Evolutionary conservation across 2,329 filamentous ascomycete species (phyloP).

Genomic region (Talaromyces sp.): DNA sequence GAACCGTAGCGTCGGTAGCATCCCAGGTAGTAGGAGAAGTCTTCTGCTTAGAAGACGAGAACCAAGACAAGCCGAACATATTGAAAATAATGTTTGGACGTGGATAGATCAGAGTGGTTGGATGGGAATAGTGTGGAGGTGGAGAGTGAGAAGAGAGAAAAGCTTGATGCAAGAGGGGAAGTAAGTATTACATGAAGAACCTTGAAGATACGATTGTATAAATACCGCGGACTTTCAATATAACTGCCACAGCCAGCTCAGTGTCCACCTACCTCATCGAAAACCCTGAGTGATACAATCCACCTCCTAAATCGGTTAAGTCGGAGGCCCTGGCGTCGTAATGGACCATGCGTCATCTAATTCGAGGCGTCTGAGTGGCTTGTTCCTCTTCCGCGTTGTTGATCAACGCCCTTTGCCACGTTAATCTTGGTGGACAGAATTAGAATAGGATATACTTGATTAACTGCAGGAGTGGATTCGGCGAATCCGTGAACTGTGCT

Average conservation of each 20-base stretch:
- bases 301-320: conserved; percentile 1
- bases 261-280: neutral
- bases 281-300: conserved; percentile 2
- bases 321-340: conserved; percentile 10
- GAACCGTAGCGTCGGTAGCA: conserved; percentile 23
- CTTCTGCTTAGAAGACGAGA: conserved; percentile 30
- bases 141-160: neutral
- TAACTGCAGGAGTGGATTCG: neutral
- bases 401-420: conserved; percentile 1
- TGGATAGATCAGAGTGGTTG: neutral
- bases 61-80: conserved; percentile 28
- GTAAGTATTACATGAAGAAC: neutral
- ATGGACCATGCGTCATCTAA: conserved; percentile 4
- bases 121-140: neutral
- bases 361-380: neutral
- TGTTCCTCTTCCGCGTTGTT: neutral
- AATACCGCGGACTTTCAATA: no score
- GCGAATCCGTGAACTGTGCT: no score
- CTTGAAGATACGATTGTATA: no score
- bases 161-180: no score
- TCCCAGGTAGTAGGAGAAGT: conserved; percentile 22
- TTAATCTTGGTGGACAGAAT: neutral
- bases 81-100: neutral
- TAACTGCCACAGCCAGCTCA: neutral
- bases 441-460: neutral